Conservation (phyloP, 2,329 filamentous ascomycete genomes). For the Penicillium sp. region DNA sequence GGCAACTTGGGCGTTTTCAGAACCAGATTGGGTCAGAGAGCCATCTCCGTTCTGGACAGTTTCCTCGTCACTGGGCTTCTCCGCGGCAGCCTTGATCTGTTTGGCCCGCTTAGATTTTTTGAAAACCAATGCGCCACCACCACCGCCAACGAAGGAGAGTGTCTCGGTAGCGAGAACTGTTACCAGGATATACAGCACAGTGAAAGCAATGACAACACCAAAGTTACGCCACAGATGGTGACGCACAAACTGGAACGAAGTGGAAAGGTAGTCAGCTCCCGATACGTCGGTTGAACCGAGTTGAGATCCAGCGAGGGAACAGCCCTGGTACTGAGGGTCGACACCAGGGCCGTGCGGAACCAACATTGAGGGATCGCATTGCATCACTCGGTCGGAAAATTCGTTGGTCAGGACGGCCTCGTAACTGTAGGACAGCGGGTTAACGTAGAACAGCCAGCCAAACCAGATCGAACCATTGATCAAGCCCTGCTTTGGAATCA, state of each 20-base stretch:
- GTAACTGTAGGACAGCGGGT: constrained; percentile 64
- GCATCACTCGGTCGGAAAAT: constrained; percentile 61
- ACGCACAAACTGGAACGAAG: constrained; percentile 76
- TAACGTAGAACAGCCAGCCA: constrained; percentile 64
- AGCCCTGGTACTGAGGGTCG: constrained; percentile 65
- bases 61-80: constrained; percentile 61
- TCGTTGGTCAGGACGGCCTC: constrained; percentile 72
- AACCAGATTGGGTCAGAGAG: constrained; percentile 29
- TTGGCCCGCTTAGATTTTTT: constrained; percentile 69
- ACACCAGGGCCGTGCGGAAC: constrained; percentile 64
- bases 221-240: constrained; percentile 72
- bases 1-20: constrained; percentile 37
- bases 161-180: constrained; percentile 65
- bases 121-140: constrained; percentile 70
- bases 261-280: constrained; percentile 59
- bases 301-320: constrained; percentile 62
- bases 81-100: constrained; percentile 53
- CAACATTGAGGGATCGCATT: constrained; percentile 63
- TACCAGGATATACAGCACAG: constrained; percentile 39
- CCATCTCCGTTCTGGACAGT: constrained; percentile 46
- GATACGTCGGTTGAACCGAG: constrained; percentile 57
- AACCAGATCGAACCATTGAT: constrained; percentile 67
- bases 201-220: constrained; percentile 45
- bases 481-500: constrained; percentile 69
- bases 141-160: constrained; percentile 66